These are phyloP conservation scores for Candida sanyiensis DNA, from an alignment of 805 yeast genomes.

Conservation along the genomic window DNA sequence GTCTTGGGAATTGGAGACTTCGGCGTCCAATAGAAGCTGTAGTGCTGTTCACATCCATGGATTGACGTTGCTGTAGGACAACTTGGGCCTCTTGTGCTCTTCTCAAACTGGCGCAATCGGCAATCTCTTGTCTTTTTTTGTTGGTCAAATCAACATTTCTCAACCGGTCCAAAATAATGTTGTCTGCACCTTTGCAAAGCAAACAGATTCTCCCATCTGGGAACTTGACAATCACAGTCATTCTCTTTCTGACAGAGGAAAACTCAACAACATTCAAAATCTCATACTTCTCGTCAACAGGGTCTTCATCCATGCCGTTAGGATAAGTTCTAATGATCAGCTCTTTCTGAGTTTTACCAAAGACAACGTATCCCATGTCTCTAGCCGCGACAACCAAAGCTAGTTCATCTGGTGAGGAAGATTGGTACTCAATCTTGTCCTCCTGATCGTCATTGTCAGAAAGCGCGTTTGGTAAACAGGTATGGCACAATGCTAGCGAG, in stretches of 20 bases:
- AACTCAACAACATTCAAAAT: conserved; percentile 81
- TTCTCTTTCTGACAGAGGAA: conserved; percentile 81
- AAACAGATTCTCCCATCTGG: conserved; percentile 65
- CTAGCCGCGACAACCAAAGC: conserved; percentile 93
- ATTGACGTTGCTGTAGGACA: conserved; percentile 53
- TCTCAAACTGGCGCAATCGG: conserved; percentile 51
- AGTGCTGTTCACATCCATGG: conserved; percentile 30
- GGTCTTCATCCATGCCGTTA: conserved; percentile 61
- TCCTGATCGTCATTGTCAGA: conserved; percentile 28
- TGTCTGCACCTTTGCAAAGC: conserved; percentile 95
- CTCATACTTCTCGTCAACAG: conserved; percentile 64
- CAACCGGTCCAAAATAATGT: conserved; percentile 73
- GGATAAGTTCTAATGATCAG: conserved; percentile 77
- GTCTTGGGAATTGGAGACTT: conserved; percentile 29
- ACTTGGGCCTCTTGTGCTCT: conserved; percentile 73
- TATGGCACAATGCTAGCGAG: conserved; percentile 81
- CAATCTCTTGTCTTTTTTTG: conserved; percentile 58
- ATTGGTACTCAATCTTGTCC: conserved; percentile 70
- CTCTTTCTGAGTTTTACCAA: conserved; percentile 54
- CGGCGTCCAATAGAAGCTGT: conserved; percentile 23
- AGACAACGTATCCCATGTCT: conserved; percentile 86
- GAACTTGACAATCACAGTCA: conserved; percentile 79
- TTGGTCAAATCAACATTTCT: no score
- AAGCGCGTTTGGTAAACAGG: conserved; percentile 84
- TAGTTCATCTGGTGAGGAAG: conserved; percentile 94